Base-by-base conservation (phyloP, 2,329 filamentous ascomycete species). In the Cytospora schulzeri region DNA sequence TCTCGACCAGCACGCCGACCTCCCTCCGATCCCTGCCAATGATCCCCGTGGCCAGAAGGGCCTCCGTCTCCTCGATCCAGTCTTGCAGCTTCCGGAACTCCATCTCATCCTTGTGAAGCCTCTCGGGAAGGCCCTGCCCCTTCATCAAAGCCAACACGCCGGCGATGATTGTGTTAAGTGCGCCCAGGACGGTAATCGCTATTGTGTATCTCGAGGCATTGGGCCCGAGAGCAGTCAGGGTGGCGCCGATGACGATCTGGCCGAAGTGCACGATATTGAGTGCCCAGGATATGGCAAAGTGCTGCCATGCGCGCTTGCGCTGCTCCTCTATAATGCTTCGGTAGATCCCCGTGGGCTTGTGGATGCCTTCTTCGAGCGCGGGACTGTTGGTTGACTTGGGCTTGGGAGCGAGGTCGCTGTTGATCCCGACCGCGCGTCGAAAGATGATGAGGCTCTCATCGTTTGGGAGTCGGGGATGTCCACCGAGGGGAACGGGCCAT, bases 81-180 rank as follows among this genome's bases (percentile, higher is more conserved):
- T 83, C 82, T 70, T 81, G 79, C 26, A 85, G 71, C 41, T 78
- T 76, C 0, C 78, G 72, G 68, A 81, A 82, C 52, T 79, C 79
- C 19, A 79, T 74, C 45, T 78, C 77, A 63, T 84, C 79, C 58
- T 80, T 78, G 50, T 78, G 74, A 22, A 86, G 74, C 3, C 81
- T 76, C 33, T 81, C 80, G 0, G 85, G 85, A 17, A 87, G 73
- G 0, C 85, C 85, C 0, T 83, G 83, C 0, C 83, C 84, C 68
- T 87, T 87, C 33, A 88, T 76, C 63, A 87, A 87, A 0, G 85
- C 86, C 19, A 88, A 71, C 12, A 87, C 75, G 4, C 85, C 85
- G 0, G 86, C 86, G 65, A 87, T 83, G 61, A 88, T 80, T 28
- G 85, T 88, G 70, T 88, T 88, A 65, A 87, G 79, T 1, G 85